Evolutionary conservation across 176 grass and related monocot genomes (phyloP), one percentile per base, ranked within the genome.

Genomic region (Juncus inflexus): DNA sequence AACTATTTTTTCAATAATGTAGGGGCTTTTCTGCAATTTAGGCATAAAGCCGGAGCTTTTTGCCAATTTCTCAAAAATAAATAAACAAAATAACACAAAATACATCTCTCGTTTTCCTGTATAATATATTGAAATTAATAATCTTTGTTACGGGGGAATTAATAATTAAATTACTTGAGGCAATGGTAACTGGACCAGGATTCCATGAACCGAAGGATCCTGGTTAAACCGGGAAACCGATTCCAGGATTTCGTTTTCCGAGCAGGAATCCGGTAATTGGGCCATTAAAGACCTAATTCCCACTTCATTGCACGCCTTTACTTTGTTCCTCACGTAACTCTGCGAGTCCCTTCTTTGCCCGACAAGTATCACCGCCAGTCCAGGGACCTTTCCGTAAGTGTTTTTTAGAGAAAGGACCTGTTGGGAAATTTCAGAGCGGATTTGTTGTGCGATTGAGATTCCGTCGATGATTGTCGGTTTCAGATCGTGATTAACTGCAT

Each of bases 171-270:
- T 77, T 97, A 91, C 94, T 52, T 86, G 67, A 12, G 88, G 94
- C 69, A 91, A 84, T 77, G 94, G 94, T 74, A 91, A 69, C 63
- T 97, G 94, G 52, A 97, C 85, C 59, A 97, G 84, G 83, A 97
- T 79, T 16, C 94, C 88, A 75, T 97, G 94, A 81, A 97, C 67
- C 57, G 88, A 89, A 16, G 85, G 87, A 61, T 97, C 88, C 68
- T 84, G 60, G 76, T 91, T 97, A 52, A 91, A 97, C 61, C 75
- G 76, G 15, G 58, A 61, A 19, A 97, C 70, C 0, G 82, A 80
- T 63, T 86, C 62, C 5, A 91, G 42, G 58, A 97, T 84, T 50
- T 89, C 85, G 69, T 91, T 75, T 52, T 91, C 85, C 52, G 63
- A 63, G 57, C 85, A 97, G 15, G 85, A 85, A 40, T 75, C 80